Evolutionary conservation across 2,329 filamentous ascomycete species (phyloP), one percentile per base, ranked within the genome.

Genomic region (Venturia effusa): DNA sequence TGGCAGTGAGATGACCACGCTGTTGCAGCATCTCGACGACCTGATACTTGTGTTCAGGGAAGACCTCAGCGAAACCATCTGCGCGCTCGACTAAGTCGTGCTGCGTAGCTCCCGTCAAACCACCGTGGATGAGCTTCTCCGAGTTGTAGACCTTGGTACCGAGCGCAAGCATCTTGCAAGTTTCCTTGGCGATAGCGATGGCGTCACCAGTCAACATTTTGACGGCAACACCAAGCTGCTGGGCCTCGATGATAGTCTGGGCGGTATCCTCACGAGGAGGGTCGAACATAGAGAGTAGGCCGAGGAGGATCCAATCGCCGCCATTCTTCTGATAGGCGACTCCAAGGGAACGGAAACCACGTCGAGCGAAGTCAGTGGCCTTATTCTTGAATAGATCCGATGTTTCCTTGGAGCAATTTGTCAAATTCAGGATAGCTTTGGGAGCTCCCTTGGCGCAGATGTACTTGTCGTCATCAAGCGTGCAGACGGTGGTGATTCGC

Each of bases 141-240:
- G 88, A 90, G 80, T 90, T 89, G 81, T 90, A 90, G 68, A 91
- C 88, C 81, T 90, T 90, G 74, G 88, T 90, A 70, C 87, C 87
- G 66, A 90, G 84, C 68, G 87, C 86, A 74, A 90, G 81, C 85
- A 90, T 90, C 80, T 89, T 89, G 83, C 88, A 90, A 69, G 88
- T 90, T 78, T 90, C 88, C 80, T 90, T 90, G 66, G 88, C 88
- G 68, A 90, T 90, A 70, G 88, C 87, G 70, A 90, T 88, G 68
- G 88, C 88, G 73, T 90, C 88, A 83, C 88, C 88, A 78, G 88
- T 90, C 76, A 90, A 80, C 88, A 90, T 90, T 84, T 90, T 90
- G 69, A 90, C 88, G 68, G 84, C 85, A 40, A 90, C 86, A 80
- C 88, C 88, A 65, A 90, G 86, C 74, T 87, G 83, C 75, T 89